Conservation (phyloP, 2,329 filamentous ascomycete genomes). For the Arthroderma sp. region DNA sequence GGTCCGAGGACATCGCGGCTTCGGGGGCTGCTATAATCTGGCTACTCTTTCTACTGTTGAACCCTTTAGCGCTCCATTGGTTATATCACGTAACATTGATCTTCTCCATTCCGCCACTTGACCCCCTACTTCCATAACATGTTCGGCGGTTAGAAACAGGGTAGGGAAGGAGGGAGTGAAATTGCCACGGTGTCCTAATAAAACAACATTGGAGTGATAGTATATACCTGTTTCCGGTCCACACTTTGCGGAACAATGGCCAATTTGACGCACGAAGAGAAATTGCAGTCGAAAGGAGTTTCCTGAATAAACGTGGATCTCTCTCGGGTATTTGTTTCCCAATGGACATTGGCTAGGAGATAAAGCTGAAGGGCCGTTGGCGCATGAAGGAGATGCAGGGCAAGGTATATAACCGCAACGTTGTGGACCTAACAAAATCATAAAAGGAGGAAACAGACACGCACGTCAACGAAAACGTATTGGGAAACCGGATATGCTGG, state of each 20-base stretch:
- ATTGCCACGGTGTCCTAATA: conserved; percentile 5
- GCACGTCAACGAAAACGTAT: not conserved
- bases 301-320: not conserved
- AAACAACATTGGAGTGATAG: not conserved
- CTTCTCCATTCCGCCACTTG: not conserved
- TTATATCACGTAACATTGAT: not conserved
- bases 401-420: not conserved
- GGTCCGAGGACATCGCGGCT: conserved; percentile 9
- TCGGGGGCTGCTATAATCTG: not conserved
- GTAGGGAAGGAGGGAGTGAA: not conserved
- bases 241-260: conserved; percentile 3
- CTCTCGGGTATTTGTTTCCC: not conserved
- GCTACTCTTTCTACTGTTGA: conserved; percentile 1
- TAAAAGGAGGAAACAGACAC: not conserved
- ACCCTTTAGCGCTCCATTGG: conserved; percentile 4
- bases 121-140: not conserved
- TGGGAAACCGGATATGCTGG: not conserved
- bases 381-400: not conserved
- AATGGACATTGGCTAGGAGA: not conserved
- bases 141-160: not conserved
- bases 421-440: not conserved
- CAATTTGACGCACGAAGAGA: conserved; percentile 6
- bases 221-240: conserved; percentile 4
- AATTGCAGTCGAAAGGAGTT: not conserved
- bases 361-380: not conserved